Percentiles rank a stretch among this genome's conserved stretches.
phyloP scores from a whole-genome alignment of 169 alveolate genomes.

The Plasmodium vivax region DNA sequence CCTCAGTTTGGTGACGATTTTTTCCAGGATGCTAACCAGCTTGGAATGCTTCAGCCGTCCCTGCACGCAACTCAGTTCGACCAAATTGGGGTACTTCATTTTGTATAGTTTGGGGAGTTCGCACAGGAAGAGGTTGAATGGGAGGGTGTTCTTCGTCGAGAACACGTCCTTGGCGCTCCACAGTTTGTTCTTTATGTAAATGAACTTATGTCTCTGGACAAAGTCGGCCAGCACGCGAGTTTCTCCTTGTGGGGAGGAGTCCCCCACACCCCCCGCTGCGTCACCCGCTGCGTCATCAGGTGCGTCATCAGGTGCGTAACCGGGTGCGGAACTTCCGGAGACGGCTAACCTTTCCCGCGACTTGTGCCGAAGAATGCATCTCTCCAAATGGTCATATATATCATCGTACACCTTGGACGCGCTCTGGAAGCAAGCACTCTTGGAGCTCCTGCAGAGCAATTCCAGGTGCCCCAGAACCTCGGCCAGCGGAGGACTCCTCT shows the following conservation, averaged over 20 bases:
- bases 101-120: constrained; percentile 43
- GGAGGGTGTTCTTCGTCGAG: background rate
- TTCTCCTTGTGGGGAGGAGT: background rate
- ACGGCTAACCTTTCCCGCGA: background rate
- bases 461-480: constrained; percentile 41
- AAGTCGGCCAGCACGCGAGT: background rate
- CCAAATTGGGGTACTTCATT: constrained; percentile 50
- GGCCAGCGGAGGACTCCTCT: constrained; percentile 19
- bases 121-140: constrained; percentile 56
- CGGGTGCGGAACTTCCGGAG: background rate
- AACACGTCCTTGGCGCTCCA: constrained; percentile 45
- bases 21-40: constrained; percentile 10
- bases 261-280: background rate
- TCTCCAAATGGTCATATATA: constrained; percentile 66
- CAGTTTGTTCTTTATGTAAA: constrained; percentile 64
- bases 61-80: constrained; percentile 26
- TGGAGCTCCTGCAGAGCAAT: constrained; percentile 8
- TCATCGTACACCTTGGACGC: constrained; percentile 41
- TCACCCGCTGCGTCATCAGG: background rate
- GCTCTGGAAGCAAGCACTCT: constrained; percentile 12
- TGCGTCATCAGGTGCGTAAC: background rate
- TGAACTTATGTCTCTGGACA: constrained; percentile 21
- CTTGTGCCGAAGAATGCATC: constrained; percentile 1
- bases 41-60: constrained; percentile 30
- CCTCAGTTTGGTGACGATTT: background rate